These are phyloP conservation scores for Magnaporthiopsis rhizophila DNA, from an alignment of 2,329 filamentous ascomycete species.

Conservation along the genomic window DNA sequence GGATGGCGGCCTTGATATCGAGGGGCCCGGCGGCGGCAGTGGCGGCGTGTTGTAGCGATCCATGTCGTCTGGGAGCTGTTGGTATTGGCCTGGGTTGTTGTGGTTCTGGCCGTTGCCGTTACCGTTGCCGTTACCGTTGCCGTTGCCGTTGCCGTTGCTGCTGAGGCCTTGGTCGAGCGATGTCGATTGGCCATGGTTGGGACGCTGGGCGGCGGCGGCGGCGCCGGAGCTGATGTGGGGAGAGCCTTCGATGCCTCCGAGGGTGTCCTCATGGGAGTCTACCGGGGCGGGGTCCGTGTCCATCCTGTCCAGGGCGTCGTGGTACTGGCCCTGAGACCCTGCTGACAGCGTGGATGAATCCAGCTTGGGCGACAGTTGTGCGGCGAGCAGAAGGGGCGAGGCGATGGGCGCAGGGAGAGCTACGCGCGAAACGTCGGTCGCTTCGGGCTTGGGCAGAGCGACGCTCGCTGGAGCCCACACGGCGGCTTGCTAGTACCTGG, in stretches of 20 bases:
- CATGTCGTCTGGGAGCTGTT: constrained; percentile 20
- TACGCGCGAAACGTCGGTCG: neutral
- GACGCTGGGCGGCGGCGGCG: constrained; percentile 17
- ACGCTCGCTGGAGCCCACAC: neutral
- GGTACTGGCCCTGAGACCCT: constrained; percentile 44
- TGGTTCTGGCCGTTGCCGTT: constrained; percentile 5
- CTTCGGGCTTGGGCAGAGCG: neutral
- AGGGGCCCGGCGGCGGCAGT: constrained; percentile 25
- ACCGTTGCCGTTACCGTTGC: constrained; percentile 7
- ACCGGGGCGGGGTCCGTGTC: constrained; percentile 34
- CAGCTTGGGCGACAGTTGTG: constrained; percentile 29
- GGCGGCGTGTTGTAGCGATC: constrained; percentile 42
- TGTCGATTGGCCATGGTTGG: constrained; percentile 36
- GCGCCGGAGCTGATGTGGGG: constrained; percentile 30
- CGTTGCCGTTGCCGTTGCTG: constrained; percentile 6
- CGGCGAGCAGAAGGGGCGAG: neutral
- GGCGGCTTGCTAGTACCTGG: neutral
- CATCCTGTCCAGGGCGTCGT: constrained; percentile 39
- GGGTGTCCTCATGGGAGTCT: constrained; percentile 39
- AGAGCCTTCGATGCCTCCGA: constrained; percentile 41
- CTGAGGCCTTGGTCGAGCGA: constrained; percentile 42
- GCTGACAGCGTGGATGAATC: constrained; percentile 42
- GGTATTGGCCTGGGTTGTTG: constrained; percentile 11
- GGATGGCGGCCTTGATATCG: constrained; percentile 46
- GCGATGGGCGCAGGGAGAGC: too few species aligned